A percentile compares a stretch with the other conserved stretches of the same genome.
Evolutionary conservation across 768 basidiomycete species (phyloP).

Genomic region (Mrakia gelida): DNA sequence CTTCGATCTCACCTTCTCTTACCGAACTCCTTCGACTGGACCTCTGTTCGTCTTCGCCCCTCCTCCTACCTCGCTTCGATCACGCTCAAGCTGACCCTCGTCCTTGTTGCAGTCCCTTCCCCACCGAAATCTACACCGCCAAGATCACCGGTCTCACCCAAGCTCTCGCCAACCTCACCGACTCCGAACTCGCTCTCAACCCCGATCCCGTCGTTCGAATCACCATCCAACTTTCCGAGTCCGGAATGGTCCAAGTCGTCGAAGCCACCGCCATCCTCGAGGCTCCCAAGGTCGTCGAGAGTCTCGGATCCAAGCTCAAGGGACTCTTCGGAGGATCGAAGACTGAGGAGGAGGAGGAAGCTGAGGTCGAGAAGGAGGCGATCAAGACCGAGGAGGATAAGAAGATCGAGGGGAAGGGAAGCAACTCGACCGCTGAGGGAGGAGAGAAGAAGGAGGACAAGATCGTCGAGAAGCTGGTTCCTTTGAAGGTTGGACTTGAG

Average conservation of each 20-base stretch:
- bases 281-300: slow-evolving; percentile 56
- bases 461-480: slow-evolving; percentile 26
- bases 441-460: slow-evolving; percentile 18
- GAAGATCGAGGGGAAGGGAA: not conserved
- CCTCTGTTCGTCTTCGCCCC: slow-evolving; percentile 3
- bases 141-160: slow-evolving; percentile 67
- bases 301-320: slow-evolving; percentile 63
- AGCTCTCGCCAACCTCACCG: slow-evolving; percentile 77
- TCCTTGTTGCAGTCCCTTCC: slow-evolving; percentile 33
- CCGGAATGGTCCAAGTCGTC: slow-evolving; percentile 74
- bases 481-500: slow-evolving; percentile 3
- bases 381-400: slow-evolving; percentile 40
- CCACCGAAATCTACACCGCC: slow-evolving; percentile 64
- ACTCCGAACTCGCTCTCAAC: slow-evolving; percentile 55
- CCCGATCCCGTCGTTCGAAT: slow-evolving; percentile 80
- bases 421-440: slow-evolving; percentile 18
- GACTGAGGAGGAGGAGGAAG: slow-evolving; percentile 38
- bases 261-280: slow-evolving; percentile 69
- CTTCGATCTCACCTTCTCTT: slow-evolving; percentile 70
- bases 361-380: slow-evolving; percentile 39
- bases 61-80: not conserved
- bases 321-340: slow-evolving; percentile 64
- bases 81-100: not conserved
- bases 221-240: slow-evolving; percentile 74
- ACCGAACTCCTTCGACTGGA: slow-evolving; percentile 47